Evolutionary conservation across 2,329 filamentous ascomycete species (phyloP).

Genomic region (Tympanopsis confertula): DNA sequence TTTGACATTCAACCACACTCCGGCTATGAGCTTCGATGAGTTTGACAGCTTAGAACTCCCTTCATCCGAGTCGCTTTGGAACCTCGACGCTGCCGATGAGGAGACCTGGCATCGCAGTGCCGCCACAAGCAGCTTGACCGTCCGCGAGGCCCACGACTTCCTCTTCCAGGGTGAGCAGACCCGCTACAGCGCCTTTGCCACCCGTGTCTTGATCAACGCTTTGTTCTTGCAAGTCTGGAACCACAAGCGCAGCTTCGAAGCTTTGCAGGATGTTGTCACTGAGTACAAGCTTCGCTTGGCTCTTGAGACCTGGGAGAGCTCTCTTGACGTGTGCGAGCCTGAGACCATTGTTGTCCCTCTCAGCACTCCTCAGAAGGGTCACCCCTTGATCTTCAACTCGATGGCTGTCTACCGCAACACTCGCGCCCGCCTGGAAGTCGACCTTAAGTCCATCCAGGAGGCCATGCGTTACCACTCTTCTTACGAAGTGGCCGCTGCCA

Average conservation of each 20-base stretch:
- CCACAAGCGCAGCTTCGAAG: conserved; percentile 95
- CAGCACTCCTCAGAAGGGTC: conserved; percentile 88
- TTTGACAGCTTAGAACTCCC: conserved; percentile 88
- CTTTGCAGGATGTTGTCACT: conserved; percentile 89
- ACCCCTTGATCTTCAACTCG: conserved; percentile 94
- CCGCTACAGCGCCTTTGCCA: conserved; percentile 91
- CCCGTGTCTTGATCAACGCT: conserved; percentile 96
- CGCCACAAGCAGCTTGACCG: conserved; percentile 65
- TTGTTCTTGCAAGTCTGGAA: conserved; percentile 98
- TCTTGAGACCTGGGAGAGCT: conserved; percentile 97
- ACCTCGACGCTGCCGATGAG: conserved; percentile 68
- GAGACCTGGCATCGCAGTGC: conserved; percentile 74
- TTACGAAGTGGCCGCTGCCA: conserved; percentile 90
- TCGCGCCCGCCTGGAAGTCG: conserved; percentile 80
- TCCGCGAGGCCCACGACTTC: conserved; percentile 87
- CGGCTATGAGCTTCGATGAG: conserved; percentile 95
- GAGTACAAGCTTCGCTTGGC: conserved; percentile 95
- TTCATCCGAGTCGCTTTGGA: conserved; percentile 90
- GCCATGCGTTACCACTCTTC: conserved; percentile 93
- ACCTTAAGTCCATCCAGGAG: conserved; percentile 91
- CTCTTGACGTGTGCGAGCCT: conserved; percentile 81
- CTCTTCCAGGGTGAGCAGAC: conserved; percentile 87
- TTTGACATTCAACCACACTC: conserved; percentile 93
- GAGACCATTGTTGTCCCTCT: conserved; percentile 80
- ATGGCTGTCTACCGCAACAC: conserved; percentile 96